Evolutionary conservation across 129 eudicot genomes (phyloP), one percentile per base, ranked within the genome.

Genomic region (Erigeron canadensis): DNA sequence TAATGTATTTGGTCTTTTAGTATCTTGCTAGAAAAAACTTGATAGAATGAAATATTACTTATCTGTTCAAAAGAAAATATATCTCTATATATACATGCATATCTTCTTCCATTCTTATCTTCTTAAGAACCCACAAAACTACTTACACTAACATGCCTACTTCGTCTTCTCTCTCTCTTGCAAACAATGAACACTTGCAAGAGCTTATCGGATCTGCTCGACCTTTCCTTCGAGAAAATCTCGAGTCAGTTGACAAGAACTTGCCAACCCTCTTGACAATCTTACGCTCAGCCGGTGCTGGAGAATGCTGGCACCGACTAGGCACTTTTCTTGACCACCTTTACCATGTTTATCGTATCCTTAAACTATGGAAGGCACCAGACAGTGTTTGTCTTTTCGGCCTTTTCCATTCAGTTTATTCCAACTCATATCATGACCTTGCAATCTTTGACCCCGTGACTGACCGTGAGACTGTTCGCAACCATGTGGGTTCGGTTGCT

Each of bases 291-390:
- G 99, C 85, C 18, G 97, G 99, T 2, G 97, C 99, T 22, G 86
- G 89, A 12, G 99, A 94, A 73, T 90, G 99, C 80, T 94, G 97
- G 97, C 99, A 94, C 81, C 87, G 86, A 51, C 83, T 89, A 34
- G 99, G 99, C 22, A 94, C 93, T 57, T 94, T 94, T 71, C 90
- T 81, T 4, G 96, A 86, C 22, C 99, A 94, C 75, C 88, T 94
- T 1, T 41, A 85, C 60, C 88, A 88, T 62, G 83, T 87, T 28
- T 86, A 89, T 70, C 85, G 87, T 5, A 90, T 94, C 19, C 96
- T 94, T 63, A 89, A 85, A 48, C 88, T 94, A n/a, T 94, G 97
- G 99, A 83, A 83, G 0, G 87, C 86, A 28, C 96, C 91, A 0
- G 84, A 86, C 37, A n/a, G 93, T 28, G 89, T 77, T 18, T 86